Evolutionary conservation across 1,139 yeast genomes (phyloP), one percentile per base, ranked within the genome.

Genomic region (Pichia sp.): DNA sequence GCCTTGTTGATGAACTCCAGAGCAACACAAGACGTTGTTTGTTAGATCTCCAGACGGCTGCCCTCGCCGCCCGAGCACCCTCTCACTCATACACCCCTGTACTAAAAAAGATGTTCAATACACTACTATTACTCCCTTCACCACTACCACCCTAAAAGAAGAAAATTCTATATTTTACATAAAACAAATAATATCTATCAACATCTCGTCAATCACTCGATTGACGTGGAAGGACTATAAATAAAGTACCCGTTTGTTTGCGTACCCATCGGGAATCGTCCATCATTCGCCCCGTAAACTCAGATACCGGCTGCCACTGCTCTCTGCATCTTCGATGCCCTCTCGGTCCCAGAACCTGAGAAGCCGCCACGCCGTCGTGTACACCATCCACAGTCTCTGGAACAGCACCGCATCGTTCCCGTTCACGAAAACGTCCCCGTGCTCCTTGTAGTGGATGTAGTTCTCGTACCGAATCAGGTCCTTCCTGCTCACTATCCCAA

Each of bases 1-100:
- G 99, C 99, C 61, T 83, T 93, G 71, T 83, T 93, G 73, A 84
- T 93, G 77, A 93, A 93, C 84, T 92, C 99, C 62, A 89, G 96
- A 81, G 97, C 98, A 65, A 85, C 88, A 62, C 96, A 88, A 77
- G 96, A 87, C 75, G 95, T 88, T 63, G 70, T 75, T 66, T 90
- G 96, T 79, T 88, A 84, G 76, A 20, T 20, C 24, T 20, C 24
- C 24, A 20, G 24, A 20, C 24, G 24, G 24, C 24, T 20, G 24
- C 24, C 24, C 3, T 3, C 24, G 24, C 24, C 24, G n/a, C 24
- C 24, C 24, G 24, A 20, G 24, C 24, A 20, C 24, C 24, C 24
- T 31, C 34, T 9, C 34, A 31, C 34, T 12, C 34, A 31, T 4
- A 6, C 40, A 20, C 40, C 40, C 40, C 40, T 36, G 40, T 36